Evolutionary conservation across 306 rosid species (phyloP).

Genomic region (Citrullus amarus): DNA sequence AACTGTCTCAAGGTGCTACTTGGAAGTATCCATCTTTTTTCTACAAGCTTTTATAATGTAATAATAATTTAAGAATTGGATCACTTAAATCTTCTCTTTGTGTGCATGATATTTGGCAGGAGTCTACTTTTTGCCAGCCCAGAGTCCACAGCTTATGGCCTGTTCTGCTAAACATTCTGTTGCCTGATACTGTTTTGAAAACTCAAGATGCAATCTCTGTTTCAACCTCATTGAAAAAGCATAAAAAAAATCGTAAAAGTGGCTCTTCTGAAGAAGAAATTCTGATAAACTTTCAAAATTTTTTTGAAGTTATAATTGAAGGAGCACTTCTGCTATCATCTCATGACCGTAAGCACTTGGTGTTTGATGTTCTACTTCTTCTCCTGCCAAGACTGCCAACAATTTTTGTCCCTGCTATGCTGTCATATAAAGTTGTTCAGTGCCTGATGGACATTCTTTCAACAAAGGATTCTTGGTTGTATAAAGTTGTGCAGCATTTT

Average conservation of each 20-base stretch:
- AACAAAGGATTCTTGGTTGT: conserved; percentile 71
- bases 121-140: conserved; percentile 92
- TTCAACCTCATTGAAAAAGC: conserved; percentile 69
- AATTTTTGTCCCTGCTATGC: conserved; percentile 44
- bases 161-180: conserved; percentile 49
- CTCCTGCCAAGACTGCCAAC: conserved; percentile 72
- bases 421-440: conserved; percentile 80
- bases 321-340: conserved; percentile 85
- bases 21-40: neutral
- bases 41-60: neutral
- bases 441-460: conserved; percentile 77
- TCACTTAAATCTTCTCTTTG: conserved; percentile 1
- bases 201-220: conserved; percentile 47
- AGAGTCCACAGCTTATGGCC: conserved; percentile 89
- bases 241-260: conserved; percentile 63
- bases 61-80: neutral
- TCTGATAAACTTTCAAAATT: conserved; percentile 42
- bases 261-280: conserved; percentile 81
- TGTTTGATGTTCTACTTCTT: conserved; percentile 65
- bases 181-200: conserved; percentile 57
- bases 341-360: conserved; percentile 94
- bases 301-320: conserved; percentile 71
- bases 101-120: conserved; percentile 43
- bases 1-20: conserved; percentile 66
- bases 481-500: conserved; percentile 67